phyloP scores from a whole-genome alignment of 164 flowering plant species.

The Sedum album region DNA sequence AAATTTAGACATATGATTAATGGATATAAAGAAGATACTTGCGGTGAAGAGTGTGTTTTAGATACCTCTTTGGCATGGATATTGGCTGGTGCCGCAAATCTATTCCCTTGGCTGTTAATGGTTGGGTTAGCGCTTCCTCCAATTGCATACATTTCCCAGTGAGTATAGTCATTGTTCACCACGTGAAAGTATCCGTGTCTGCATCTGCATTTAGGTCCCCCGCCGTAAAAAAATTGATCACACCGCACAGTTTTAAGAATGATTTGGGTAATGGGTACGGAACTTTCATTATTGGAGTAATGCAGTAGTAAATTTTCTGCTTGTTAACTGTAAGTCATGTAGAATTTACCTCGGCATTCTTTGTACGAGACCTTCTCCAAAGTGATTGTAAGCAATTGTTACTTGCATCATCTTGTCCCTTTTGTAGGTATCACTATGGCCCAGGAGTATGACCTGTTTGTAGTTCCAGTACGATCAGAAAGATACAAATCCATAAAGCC shows the following conservation, averaged over 20 bases:
- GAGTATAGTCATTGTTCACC: constrained; percentile 68
- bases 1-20: neutral
- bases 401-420: constrained; percentile 65
- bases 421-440: constrained; percentile 53
- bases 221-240: neutral
- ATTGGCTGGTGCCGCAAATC: constrained; percentile 52
- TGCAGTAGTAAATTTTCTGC: neutral
- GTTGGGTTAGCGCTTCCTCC: constrained; percentile 72
- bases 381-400: constrained; percentile 69
- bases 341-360: constrained; percentile 59
- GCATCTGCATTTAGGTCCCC: constrained; percentile 36
- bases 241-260: neutral
- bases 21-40: neutral
- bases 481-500: neutral
- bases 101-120: constrained; percentile 68
- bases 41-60: neutral
- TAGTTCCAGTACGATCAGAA: neutral
- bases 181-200: constrained; percentile 70
- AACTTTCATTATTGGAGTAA: neutral
- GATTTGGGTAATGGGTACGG: neutral
- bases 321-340: neutral
- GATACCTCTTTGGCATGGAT: constrained; percentile 55
- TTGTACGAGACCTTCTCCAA: constrained; percentile 66
- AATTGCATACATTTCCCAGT: constrained; percentile 73
- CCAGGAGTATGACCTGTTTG: constrained; percentile 52